phyloP scores from a whole-genome alignment of 1,139 yeast genomes.

The Taphrina deformans region DNA sequence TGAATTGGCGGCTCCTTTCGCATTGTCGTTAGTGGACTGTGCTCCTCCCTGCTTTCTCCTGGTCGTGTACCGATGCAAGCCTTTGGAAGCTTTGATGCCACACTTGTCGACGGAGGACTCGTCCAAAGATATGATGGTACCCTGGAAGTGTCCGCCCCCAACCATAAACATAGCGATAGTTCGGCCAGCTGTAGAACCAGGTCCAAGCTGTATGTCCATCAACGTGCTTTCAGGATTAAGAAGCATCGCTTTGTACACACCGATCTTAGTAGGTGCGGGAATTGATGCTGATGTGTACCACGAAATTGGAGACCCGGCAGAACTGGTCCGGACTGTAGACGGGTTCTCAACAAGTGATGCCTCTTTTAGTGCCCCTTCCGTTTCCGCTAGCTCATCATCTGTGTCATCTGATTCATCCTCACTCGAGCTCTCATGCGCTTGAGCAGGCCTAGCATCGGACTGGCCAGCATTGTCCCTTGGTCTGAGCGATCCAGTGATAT shows the following conservation, averaged over 20 bases:
- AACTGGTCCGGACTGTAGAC: not conserved
- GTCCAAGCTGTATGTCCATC: not conserved
- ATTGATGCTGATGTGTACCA: constrained; percentile 12
- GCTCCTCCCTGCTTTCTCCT: constrained; percentile 98
- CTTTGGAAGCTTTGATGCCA: constrained; percentile 62
- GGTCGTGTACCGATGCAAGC: constrained; percentile 92
- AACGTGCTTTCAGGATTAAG: constrained; percentile 5
- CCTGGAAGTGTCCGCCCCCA: constrained; percentile 98
- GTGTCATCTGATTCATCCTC: not conserved
- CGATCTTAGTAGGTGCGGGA: constrained; percentile 10
- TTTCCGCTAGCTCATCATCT: not conserved
- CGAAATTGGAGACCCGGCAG: constrained; percentile 21
- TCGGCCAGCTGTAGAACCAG: not conserved
- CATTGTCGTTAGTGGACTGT: constrained; percentile 87
- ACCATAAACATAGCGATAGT: constrained; percentile 73
- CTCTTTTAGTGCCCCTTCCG: not conserved
- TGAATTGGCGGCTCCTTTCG: constrained; percentile 92
- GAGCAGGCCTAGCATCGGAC: not conserved
- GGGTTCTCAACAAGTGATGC: not conserved
- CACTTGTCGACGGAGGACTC: constrained; percentile 14
- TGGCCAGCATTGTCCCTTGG: not conserved
- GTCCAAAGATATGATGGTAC: constrained; percentile 67
- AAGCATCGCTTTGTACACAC: constrained; percentile 17
- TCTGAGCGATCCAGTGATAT: not conserved
- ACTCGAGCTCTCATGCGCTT: not conserved